Evolutionary conservation across 2,329 filamentous ascomycete genomes (phyloP).

Genomic region (Seiridium unicorne): DNA sequence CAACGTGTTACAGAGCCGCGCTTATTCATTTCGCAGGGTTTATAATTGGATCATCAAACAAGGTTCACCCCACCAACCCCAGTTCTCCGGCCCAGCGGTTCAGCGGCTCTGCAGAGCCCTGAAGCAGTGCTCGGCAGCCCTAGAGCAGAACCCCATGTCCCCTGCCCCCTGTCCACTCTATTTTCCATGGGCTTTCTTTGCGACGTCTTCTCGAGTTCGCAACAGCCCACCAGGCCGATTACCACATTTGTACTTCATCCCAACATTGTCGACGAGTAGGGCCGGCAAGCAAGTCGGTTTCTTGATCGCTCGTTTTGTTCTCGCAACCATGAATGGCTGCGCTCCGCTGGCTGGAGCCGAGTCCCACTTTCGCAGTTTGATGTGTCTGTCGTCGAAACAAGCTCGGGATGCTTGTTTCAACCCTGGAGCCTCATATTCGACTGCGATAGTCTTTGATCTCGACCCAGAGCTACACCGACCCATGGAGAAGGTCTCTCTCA

Average conservation of each 20-base stretch:
- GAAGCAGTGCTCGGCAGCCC: neutral
- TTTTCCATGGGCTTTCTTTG: too few species aligned
- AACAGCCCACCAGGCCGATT: neutral
- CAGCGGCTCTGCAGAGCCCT: constrained; percentile 5
- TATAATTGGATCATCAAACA: constrained; percentile 24
- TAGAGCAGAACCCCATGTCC: neutral
- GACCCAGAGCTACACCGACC: neutral
- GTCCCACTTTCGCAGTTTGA: neutral
- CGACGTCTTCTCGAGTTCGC: neutral
- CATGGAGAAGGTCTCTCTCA: neutral
- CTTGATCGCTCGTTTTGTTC: too few species aligned
- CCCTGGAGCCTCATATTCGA: neutral
- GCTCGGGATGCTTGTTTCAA: constrained; percentile 6
- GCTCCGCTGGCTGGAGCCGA: too few species aligned
- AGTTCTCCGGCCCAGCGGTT: constrained; percentile 15
- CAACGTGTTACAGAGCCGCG: constrained; percentile 36
- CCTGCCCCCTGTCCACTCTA: neutral
- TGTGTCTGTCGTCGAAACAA: constrained; percentile 7
- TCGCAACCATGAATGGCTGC: too few species aligned
- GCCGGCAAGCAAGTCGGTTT: too few species aligned
- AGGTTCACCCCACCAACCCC: constrained; percentile 5
- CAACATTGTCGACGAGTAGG: too few species aligned
- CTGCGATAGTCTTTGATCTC: too few species aligned
- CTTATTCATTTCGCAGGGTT: constrained; percentile 24
- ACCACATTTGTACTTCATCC: too few species aligned